Base-by-base conservation (phyloP, 257 asterid genomes). In the Salvia rosmarinus region DNA sequence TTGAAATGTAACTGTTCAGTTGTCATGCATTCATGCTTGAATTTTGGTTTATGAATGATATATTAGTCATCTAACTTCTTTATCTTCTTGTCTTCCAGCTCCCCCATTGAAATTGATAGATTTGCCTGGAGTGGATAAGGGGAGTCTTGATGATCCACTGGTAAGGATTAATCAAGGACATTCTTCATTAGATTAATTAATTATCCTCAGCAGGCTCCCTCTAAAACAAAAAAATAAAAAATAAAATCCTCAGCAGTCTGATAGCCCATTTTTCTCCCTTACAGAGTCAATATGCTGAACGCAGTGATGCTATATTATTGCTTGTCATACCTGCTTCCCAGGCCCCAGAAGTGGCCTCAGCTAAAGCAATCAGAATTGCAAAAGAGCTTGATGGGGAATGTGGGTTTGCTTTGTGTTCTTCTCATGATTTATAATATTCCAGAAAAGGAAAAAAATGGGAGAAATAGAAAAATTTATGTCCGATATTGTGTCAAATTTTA, bases 331-430 rank as follows among this genome's bases (percentile, higher is more conserved):
- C 99, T 61, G 99, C 99, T 51, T 73, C 91, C 64, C 97, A 88
- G 86, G 99, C 95, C 55, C 93, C 93, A 16, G 99, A 94, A 84
- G 96, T 94, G 72, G 92, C 95, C 65, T 83, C 98, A 68, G 85
- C 90, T 59, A 94, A 94, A 87, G 98, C 98, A 64, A 74, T 94
- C 67, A 87, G 99, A 80, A 87, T 91, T 56, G 99, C 98, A 0
- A 94, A 89, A 82, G 99, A 94, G 77, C 91, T 84, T 82, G 99
- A 94, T 80, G 92, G 96, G 77, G 98, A 94, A 84, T 85, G 99
- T 94, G 70, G 51, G 98, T 83, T 73, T 75, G 64, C 72, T n/a
- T 28, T 43, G 61, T 35, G 32, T 49, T 68, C 73, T 72, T 68
- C 6, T 71, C 64, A 61, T 63, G 71, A 66, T 78, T 74, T 58